These are phyloP conservation scores for Fusarium beomiforme DNA, from an alignment of 2,329 filamentous ascomycete species.

Conservation along the genomic window DNA sequence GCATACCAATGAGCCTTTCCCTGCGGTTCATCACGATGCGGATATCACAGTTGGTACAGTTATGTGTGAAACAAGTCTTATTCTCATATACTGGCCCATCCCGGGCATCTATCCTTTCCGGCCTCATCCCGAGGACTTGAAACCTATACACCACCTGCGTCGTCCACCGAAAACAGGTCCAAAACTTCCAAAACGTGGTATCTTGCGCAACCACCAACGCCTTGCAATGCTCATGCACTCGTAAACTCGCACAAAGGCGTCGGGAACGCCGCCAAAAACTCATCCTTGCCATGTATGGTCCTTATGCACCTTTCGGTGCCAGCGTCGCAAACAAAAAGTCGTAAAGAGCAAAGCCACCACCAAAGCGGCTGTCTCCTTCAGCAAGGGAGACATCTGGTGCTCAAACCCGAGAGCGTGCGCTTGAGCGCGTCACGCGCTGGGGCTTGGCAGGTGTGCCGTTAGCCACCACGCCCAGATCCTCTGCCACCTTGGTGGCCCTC, in stretches of 20 bases:
- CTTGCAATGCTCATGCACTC: slow-evolving; percentile 30
- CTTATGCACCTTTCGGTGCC: not conserved
- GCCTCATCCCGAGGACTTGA: slow-evolving; percentile 26
- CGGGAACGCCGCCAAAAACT: slow-evolving; percentile 20
- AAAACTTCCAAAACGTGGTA: slow-evolving; percentile 29
- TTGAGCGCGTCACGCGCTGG: slow-evolving; percentile 45
- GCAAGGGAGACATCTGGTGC: not conserved
- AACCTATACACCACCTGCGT: slow-evolving; percentile 13
- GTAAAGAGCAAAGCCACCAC: not conserved
- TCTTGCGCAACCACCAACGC: slow-evolving; percentile 36
- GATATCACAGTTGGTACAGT: not conserved
- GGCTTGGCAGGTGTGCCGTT: slow-evolving; percentile 50
- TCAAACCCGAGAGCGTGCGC: slow-evolving; percentile 41
- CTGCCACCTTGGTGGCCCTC: slow-evolving; percentile 44
- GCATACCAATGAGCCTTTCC: not conserved
- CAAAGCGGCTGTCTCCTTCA: slow-evolving; percentile 2
- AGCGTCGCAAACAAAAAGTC: slow-evolving; percentile 1
- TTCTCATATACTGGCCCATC: not conserved
- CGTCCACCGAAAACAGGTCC: slow-evolving; percentile 22
- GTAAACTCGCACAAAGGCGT: slow-evolving; percentile 19
- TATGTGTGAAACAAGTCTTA: not conserved
- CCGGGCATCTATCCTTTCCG: slow-evolving; percentile 5
- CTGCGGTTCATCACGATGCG: not conserved
- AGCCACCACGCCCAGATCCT: slow-evolving; percentile 47
- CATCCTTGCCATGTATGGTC: not conserved